These are phyloP conservation scores for Penicillium bovifimosum DNA, from an alignment of 495 filamentous ascomycete genomes.

Conservation along the genomic window DNA sequence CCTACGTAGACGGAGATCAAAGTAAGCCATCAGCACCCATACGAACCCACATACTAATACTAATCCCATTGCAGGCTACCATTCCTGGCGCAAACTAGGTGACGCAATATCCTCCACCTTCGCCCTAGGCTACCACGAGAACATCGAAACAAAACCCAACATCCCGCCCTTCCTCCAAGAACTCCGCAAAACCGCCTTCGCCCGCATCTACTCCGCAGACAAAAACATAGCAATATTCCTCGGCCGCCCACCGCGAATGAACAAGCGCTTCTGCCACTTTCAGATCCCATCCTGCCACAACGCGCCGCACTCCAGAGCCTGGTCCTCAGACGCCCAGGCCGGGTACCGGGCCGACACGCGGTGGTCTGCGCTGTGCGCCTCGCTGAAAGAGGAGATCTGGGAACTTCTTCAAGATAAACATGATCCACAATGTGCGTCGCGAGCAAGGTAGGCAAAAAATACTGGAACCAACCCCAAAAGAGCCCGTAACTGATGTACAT, in stretches of 20 bases:
- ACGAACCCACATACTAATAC: not conserved
- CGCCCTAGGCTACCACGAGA: conserved; percentile 41
- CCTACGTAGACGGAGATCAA: conserved; percentile 41
- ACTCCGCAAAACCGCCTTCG: conserved; percentile 34
- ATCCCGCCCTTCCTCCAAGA: conserved; percentile 33
- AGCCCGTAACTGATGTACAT: not conserved
- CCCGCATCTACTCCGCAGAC: conserved; percentile 40
- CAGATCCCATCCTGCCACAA: conserved; percentile 25
- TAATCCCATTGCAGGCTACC: conserved; percentile 33
- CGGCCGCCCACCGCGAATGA: conserved; percentile 40
- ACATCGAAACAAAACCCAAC: conserved; percentile 23
- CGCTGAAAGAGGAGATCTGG: conserved; percentile 37
- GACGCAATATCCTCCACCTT: conserved; percentile 40
- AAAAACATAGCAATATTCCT: conserved; percentile 43
- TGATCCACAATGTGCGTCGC: conserved; percentile 14
- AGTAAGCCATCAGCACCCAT: conserved; percentile 20
- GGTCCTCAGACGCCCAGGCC: conserved; percentile 18
- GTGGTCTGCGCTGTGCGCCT: conserved; percentile 38
- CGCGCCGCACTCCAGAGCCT: conserved; percentile 5
- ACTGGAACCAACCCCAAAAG: not conserved
- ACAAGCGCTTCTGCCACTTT: conserved; percentile 37
- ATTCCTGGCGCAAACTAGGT: conserved; percentile 39
- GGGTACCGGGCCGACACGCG: conserved; percentile 33
- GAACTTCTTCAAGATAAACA: conserved; percentile 33
- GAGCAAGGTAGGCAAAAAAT: conserved; percentile 15